phyloP scores from a whole-genome alignment of 768 basidiomycete genomes.

The Trametes coccinea region DNA sequence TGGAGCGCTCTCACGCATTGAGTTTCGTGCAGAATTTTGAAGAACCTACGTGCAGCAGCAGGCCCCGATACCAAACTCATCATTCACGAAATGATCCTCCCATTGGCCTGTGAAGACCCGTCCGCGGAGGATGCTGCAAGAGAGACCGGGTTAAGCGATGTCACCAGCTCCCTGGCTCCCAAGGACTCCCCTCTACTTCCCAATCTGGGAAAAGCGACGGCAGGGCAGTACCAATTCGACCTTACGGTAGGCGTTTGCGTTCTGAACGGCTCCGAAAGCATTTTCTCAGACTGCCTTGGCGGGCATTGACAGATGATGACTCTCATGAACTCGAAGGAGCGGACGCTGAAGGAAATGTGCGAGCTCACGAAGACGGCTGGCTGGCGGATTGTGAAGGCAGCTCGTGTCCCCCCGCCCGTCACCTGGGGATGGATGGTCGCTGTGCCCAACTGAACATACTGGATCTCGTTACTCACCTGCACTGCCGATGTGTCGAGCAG shows the following conservation, averaged over 20 bases:
- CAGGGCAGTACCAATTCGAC: neutral
- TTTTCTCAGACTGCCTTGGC: neutral
- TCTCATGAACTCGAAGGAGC: constrained; percentile 65
- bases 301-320: constrained; percentile 58
- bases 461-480: no score
- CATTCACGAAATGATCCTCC: constrained; percentile 9
- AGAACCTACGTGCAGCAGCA: constrained; percentile 9
- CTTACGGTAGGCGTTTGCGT: no score
- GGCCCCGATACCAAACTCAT: constrained; percentile 8
- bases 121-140: neutral
- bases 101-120: neutral
- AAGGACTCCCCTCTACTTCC: neutral
- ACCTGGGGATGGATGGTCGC: constrained; percentile 60
- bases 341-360: constrained; percentile 63
- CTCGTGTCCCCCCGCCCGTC: constrained; percentile 60
- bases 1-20: no score
- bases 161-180: neutral
- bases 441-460: constrained; percentile 42
- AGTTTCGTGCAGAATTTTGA: no score
- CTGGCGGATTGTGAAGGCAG: constrained; percentile 65
- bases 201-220: neutral
- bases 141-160: neutral
- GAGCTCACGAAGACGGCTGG: constrained; percentile 58
- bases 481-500: no score
- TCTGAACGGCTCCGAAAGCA: no score